Base-by-base conservation (phyloP, 1,284 basidiomycete genomes). In the Leccinum fuscescens region DNA sequence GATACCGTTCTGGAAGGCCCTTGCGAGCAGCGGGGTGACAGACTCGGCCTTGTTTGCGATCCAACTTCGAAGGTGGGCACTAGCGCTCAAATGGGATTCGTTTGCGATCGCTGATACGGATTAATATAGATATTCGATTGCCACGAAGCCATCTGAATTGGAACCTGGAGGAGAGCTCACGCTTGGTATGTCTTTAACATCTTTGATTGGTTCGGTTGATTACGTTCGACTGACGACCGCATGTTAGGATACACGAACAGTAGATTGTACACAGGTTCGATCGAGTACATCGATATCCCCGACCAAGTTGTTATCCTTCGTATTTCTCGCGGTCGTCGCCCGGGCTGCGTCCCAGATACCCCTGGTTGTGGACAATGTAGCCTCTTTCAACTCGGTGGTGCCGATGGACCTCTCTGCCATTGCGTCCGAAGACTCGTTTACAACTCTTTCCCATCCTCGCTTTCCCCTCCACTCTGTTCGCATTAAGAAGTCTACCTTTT, bases 401-500 rank as follows among this genome's bases (percentile, higher is more conserved):
- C 42, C 51, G 27, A 54, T 59, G 54, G 57, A 11, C 22, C 59
- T 70, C 24, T 52, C 75, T 24, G 72, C 72, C 33, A 51, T 83
- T 50, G 50, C 68, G 4, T 73, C 76, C 12, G 71, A 74, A 59
- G 67, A 72, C 42, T 66, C 71, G 0, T 87, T 78, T 61, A 78
- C 78, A 2, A 65, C 76, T 3, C 69, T 87, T 27, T 72, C 69
- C 1, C 81, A 85, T 67, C 75, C 82, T 1, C 67, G 66, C 4
- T 84, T 82, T 61, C 83, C 85, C 8, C 69, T 73, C 22, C 81
- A 86, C 62, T 72, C 76, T 54, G 78, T 88, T n/a, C 80, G 86
- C 27, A 72, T 88, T 61, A 88, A 86, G 73, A 85, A 84, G 72
- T 35, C 35, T 12, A 66, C 75, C 27, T 86, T 87, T 68, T 88